Evolutionary conservation across 2,329 filamentous ascomycete genomes (phyloP), one percentile per base, ranked within the genome.

Genomic region (Colletotrichum coccodes): DNA sequence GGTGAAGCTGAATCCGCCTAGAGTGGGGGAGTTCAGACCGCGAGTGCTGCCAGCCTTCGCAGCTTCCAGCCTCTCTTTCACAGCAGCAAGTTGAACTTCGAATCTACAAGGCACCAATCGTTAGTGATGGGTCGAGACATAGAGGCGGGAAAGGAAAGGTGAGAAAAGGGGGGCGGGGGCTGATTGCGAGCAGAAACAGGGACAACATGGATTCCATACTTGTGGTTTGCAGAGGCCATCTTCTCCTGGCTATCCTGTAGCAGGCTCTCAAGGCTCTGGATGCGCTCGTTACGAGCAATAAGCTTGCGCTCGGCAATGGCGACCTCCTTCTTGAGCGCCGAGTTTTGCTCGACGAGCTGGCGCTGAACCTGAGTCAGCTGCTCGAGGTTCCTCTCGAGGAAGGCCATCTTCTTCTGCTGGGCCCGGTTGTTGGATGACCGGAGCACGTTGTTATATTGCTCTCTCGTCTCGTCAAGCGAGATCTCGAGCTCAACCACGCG

Each of bases 401-500:
- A 99, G 18, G 96, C 97, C 93, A 99, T 98, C 89, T 99, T 99
- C 92, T 99, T 99, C 83, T 99, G 96, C 84, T 99, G 96, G 28
- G 96, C 95, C 68, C 96, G 92, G 86, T 97, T 98, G 86, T 99
- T 99, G 73, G 94, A 97, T 57, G 94, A 96, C 64, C 95, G 92
- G 67, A 99, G 88, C 70, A 99, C 96, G 76, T 97, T 98, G 86
- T 99, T 98, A 85, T 99, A 99, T 83, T 99, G 96, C 85, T 99
- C 96, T 64, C 96, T 90, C 1, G 96, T 98, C 85, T 98, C 95
- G 78, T 99, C 96, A 58, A 99, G 88, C 40, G 94, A 97, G 76
- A 99, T 99, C 82, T 99, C 96, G 32, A 99, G 90, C 85, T 99
- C 96, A 21, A 99, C 96, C 38, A 99, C 95, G 73, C 96, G 92